Evolutionary conservation across 805 yeast genomes (phyloP), one percentile per base, ranked within the genome.

Genomic region (Komagataella phaffii): DNA sequence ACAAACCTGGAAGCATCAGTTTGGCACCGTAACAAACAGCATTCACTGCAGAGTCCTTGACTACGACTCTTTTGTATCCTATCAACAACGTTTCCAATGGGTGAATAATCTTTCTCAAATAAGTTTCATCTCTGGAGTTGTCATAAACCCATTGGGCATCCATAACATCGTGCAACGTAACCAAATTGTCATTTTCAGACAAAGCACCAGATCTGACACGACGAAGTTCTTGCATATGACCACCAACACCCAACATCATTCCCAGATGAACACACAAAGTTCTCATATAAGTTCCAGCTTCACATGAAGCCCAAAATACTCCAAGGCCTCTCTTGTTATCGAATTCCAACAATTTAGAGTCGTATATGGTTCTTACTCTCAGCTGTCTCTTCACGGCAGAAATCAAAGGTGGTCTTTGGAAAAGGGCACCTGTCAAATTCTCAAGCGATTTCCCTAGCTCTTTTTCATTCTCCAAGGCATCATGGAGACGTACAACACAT

Each of bases 281-380:
- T 80, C 99, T 86, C 96, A 93, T 93, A 74, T 93, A 93, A 55
- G 99, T 93, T 73, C 99, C 99, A 55, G 99, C 99, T 76, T 93
- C 99, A 79, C 99, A 93, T 46, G 96, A 86, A 54, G 98, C 99
- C 99, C 99, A 93, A 76, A 93, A 93, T 43, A 93, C 98, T 74
- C 96, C 96, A 56, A 93, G 77, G 61, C 93, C 91, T 71, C 98
- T 85, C 73, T 93, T 90, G 72, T 89, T 86, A 73, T 90, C 99
- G 64, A 93, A 93, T 73, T 93, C 99, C 63, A 93, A 81, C 67
- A 93, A 77, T 58, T 91, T 89, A 56, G 96, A 87, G 66, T 93
- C 98, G 71, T 93, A 93, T 66, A 93, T 90, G 57, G 97, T 93
- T 73, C 99, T 83, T 56, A 93, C 96, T 78, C 99, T 87, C 70